These are phyloP conservation scores for Waitea zeae DNA, from an alignment of 1,284 basidiomycete genomes.

Conservation along the genomic window DNA sequence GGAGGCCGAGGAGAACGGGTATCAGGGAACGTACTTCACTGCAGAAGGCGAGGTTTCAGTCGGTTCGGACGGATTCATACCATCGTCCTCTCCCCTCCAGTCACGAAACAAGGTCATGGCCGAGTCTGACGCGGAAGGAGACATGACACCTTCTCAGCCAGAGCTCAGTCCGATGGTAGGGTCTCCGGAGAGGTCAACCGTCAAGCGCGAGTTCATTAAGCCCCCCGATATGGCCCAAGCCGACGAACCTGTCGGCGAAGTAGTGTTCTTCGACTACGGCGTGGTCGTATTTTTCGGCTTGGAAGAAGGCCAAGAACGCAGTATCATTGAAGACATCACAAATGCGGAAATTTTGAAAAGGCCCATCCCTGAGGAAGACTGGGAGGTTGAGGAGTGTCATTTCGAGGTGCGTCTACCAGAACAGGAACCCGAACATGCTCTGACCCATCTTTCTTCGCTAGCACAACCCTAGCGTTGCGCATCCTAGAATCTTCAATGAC, in stretches of 20 bases:
- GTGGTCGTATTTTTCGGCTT: conserved; percentile 84
- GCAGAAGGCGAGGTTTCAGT: conserved; percentile 5
- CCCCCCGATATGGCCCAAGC: not conserved
- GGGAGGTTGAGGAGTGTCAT: conserved; percentile 87
- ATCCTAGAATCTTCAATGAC: conserved; percentile 81
- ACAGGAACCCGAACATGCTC: conserved; percentile 5
- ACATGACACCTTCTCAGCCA: too few species aligned
- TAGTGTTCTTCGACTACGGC: conserved; percentile 74
- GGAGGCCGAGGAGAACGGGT: conserved; percentile 81
- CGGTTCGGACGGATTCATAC: conserved; percentile 7
- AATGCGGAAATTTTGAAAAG: conserved; percentile 50
- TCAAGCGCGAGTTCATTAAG: not conserved
- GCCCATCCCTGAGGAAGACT: conserved; percentile 45
- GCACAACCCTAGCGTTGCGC: conserved; percentile 77
- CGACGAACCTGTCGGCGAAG: conserved; percentile 45
- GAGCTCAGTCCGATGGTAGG: too few species aligned
- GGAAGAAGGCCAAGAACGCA: conserved; percentile 54
- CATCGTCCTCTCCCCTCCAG: conserved; percentile 6
- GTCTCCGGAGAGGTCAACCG: too few species aligned
- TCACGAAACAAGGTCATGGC: not conserved
- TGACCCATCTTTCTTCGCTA: conserved; percentile 14
- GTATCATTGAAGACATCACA: conserved; percentile 72
- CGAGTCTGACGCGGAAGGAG: not conserved
- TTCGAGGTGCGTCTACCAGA: conserved; percentile 38
- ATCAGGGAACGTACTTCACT: conserved; percentile 73